Evolutionary conservation across 805 yeast species (phyloP).

Genomic region (Yarrowia porcina): DNA sequence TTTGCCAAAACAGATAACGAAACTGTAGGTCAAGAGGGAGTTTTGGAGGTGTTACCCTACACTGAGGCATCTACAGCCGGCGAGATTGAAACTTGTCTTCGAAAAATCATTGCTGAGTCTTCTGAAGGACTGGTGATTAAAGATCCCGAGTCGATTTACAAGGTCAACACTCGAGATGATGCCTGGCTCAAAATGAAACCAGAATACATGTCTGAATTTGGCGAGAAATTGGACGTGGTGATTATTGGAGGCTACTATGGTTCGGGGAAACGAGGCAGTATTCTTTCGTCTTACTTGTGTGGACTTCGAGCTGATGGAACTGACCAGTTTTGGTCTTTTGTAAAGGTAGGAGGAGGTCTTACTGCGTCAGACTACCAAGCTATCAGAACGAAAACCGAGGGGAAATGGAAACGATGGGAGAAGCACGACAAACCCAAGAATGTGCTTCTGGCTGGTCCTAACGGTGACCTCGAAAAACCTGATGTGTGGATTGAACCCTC

Average conservation of each 20-base stretch:
- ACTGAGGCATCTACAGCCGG: conserved; percentile 44
- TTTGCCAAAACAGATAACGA: conserved; percentile 29
- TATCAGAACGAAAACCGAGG: conserved; percentile 55
- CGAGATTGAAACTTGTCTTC: conserved; percentile 57
- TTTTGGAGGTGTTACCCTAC: conserved; percentile 36
- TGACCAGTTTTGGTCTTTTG: conserved; percentile 57
- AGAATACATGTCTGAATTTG: conserved; percentile 79
- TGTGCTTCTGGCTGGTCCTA: conserved; percentile 29
- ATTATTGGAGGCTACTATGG: conserved; percentile 78
- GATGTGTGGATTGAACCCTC: conserved; percentile 76
- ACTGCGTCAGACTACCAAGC: conserved; percentile 56
- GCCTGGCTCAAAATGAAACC: conserved; percentile 92
- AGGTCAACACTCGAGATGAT: conserved; percentile 56
- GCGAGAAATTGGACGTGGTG: conserved; percentile 77
- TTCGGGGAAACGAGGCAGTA: conserved; percentile 47
- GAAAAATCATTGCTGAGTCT: conserved; percentile 53
- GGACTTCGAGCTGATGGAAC: conserved; percentile 54
- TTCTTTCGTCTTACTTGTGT: conserved; percentile 59
- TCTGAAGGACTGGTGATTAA: conserved; percentile 85
- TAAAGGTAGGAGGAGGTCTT: conserved; percentile 83
- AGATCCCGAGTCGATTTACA: conserved; percentile 55
- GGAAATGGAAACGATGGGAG: conserved; percentile 55
- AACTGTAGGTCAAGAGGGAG: conserved; percentile 43
- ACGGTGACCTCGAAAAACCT: conserved; percentile 45
- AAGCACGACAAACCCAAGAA: not conserved